phyloP scores from a whole-genome alignment of 2,329 filamentous ascomycete species.

The Phyllosticta citrichinensis region DNA sequence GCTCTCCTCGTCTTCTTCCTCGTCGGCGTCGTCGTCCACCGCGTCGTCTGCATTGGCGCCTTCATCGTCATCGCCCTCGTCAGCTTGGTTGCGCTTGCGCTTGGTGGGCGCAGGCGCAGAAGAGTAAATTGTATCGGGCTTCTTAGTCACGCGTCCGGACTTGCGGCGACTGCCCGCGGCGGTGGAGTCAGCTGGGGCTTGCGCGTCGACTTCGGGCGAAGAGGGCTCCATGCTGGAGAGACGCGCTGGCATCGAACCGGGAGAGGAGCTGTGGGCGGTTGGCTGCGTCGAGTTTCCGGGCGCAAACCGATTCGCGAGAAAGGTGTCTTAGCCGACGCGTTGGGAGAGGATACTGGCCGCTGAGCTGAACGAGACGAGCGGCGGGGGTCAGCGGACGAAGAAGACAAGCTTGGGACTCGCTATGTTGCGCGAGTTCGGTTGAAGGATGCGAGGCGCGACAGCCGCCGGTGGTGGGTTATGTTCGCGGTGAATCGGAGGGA shows the following conservation, averaged over 20 bases:
- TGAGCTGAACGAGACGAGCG: not conserved
- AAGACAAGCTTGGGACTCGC: not conserved
- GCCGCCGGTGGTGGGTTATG: not conserved
- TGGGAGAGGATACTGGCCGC: not conserved
- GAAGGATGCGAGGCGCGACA: not conserved
- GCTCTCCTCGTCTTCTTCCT: slow-evolving; percentile 18
- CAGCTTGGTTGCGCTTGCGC: slow-evolving; percentile 27
- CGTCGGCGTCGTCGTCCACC: slow-evolving; percentile 5
- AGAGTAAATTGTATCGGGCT: slow-evolving; percentile 24
- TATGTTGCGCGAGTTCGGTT: not conserved
- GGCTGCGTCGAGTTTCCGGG: not conserved
- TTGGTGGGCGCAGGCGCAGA: slow-evolving; percentile 21
- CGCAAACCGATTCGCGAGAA: not conserved
- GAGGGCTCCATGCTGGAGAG: slow-evolving; percentile 13
- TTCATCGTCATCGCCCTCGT: slow-evolving; percentile 19
- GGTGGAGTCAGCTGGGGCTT: slow-evolving; percentile 6
- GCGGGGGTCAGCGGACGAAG: not conserved
- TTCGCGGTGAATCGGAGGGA: not conserved
- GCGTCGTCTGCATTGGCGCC: not conserved
- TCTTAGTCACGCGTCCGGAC: slow-evolving; percentile 31
- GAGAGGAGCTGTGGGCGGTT: not conserved
- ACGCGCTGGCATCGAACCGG: slow-evolving; percentile 11
- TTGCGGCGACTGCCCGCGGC: slow-evolving; percentile 22
- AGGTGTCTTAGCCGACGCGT: not conserved
- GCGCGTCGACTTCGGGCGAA: slow-evolving; percentile 12